Percentiles rank a stretch among this genome's conserved stretches.
phyloP scores from a whole-genome alignment of 1,284 basidiomycete genomes.

The Ceraceosorus guamensis region DNA sequence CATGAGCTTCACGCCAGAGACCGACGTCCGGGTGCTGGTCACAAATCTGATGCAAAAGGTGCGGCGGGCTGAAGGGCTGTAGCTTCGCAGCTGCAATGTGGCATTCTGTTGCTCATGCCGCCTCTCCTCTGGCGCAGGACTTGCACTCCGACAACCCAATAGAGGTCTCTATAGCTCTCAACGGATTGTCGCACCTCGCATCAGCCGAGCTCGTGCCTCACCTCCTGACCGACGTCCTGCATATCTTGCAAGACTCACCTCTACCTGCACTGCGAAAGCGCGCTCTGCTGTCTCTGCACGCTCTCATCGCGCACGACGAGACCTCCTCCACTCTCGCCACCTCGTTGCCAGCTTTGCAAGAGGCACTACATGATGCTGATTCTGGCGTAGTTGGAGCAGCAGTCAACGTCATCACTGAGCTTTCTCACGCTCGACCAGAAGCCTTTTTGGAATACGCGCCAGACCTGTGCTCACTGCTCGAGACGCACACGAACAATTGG shows the following conservation, averaged over 20 bases:
- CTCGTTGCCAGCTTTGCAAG: background rate
- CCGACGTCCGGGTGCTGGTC: constrained; percentile 93
- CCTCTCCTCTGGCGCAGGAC: constrained; percentile 59
- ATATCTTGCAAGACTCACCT: constrained; percentile 78
- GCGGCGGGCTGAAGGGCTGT: constrained; percentile 19
- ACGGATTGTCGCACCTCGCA: constrained; percentile 79
- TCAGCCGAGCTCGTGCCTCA: constrained; percentile 82
- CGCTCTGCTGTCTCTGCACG: constrained; percentile 71
- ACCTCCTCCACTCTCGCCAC: background rate
- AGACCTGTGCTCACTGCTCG: constrained; percentile 87
- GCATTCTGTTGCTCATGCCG: background rate
- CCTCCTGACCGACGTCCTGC: constrained; percentile 74
- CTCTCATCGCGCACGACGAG: constrained; percentile 23
- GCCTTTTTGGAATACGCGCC: constrained; percentile 51
- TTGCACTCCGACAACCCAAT: constrained; percentile 64
- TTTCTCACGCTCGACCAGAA: constrained; percentile 50
- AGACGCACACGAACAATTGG: constrained; percentile 95
- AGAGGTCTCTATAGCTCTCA: constrained; percentile 73
- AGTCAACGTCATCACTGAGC: constrained; percentile 88
- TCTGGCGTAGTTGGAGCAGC: constrained; percentile 79
- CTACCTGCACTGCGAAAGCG: constrained; percentile 75
- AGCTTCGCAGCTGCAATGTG: background rate
- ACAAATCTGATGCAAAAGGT: constrained; percentile 98
- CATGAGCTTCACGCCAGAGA: constrained; percentile 86
- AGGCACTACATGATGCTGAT: constrained; percentile 32